Percentiles rank a stretch among this genome's conserved stretches.
These are phyloP conservation scores for Pestalotiopsis sp. DNA, from an alignment of 2,329 filamentous ascomycete genomes.

Conservation along the genomic window DNA sequence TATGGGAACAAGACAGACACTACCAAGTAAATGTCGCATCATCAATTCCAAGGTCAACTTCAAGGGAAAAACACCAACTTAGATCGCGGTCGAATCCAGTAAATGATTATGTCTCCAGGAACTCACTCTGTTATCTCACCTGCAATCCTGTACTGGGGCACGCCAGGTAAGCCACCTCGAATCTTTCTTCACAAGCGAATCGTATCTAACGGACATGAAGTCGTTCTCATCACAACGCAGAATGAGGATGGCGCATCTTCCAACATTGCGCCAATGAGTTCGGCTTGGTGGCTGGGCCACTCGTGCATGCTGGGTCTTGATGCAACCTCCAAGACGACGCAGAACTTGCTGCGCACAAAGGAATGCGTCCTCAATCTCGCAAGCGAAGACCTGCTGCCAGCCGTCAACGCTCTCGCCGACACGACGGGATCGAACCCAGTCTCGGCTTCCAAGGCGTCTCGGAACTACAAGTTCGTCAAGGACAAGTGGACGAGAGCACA, in stretches of 20 bases:
- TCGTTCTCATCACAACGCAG: constrained; percentile 37
- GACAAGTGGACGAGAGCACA: constrained; percentile 37
- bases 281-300: constrained; percentile 43
- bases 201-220: constrained; percentile 7
- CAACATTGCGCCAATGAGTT: constrained; percentile 45
- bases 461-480: constrained; percentile 35
- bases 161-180: constrained; percentile 20
- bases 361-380: constrained; percentile 44
- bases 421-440: constrained; percentile 35
- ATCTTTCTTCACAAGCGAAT: background rate
- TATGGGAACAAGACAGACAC: background rate
- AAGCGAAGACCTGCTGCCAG: constrained; percentile 31
- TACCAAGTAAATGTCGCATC: background rate
- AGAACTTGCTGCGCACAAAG: constrained; percentile 39
- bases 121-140: constrained; percentile 32
- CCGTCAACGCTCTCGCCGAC: constrained; percentile 37
- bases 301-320: constrained; percentile 42
- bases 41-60: background rate
- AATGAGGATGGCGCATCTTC: constrained; percentile 38
- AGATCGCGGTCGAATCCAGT: background rate
- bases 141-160: constrained; percentile 42
- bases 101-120: background rate
- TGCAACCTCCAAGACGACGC: constrained; percentile 34
- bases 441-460: constrained; percentile 25
- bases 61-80: too few species aligned